A percentile compares a stretch with the other conserved stretches of the same genome.
Conservation (phyloP, 164 flowering plant species). For the Vitis rupestris region DNA sequence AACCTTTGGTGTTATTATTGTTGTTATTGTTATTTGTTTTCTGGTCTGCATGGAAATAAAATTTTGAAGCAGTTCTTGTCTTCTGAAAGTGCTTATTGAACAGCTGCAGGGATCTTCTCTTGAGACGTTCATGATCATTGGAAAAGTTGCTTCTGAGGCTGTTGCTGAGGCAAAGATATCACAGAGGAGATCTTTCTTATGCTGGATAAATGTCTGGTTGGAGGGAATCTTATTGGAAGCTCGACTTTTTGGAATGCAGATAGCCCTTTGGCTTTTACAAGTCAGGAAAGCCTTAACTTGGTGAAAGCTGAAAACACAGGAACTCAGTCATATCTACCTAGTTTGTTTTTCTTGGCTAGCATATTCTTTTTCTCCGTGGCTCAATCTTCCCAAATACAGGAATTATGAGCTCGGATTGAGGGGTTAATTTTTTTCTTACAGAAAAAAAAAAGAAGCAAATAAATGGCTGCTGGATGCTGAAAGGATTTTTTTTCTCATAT, state of each 20-base stretch:
- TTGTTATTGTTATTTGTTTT: background rate
- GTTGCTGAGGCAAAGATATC: conserved; percentile 57
- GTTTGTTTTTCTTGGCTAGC: background rate
- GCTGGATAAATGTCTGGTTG: conserved; percentile 44
- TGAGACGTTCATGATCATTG: conserved; percentile 75
- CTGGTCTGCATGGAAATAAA: background rate
- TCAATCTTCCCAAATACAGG: background rate
- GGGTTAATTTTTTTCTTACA: background rate
- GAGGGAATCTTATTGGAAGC: conserved; percentile 61
- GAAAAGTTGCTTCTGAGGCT: conserved; percentile 83
- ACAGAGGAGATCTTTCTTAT: conserved; percentile 50
- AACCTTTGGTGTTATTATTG: no score
- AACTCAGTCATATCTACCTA: background rate
- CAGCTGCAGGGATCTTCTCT: conserved; percentile 83
- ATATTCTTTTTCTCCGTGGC: conserved; percentile 22
- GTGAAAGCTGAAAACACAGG: conserved; percentile 5
- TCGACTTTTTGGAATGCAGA: conserved; percentile 63
- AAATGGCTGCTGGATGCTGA: no score
- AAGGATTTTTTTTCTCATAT: background rate
- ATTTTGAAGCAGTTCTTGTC: background rate
- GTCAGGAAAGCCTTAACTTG: conserved; percentile 45
- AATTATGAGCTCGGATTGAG: conserved; percentile 17
- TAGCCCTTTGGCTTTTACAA: conserved; percentile 73
- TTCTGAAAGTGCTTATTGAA: conserved; percentile 8
- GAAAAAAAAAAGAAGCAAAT: background rate